Evolutionary conservation across 495 filamentous ascomycete species (phyloP).

Genomic region (Paragyromitra xinjiangensis): DNA sequence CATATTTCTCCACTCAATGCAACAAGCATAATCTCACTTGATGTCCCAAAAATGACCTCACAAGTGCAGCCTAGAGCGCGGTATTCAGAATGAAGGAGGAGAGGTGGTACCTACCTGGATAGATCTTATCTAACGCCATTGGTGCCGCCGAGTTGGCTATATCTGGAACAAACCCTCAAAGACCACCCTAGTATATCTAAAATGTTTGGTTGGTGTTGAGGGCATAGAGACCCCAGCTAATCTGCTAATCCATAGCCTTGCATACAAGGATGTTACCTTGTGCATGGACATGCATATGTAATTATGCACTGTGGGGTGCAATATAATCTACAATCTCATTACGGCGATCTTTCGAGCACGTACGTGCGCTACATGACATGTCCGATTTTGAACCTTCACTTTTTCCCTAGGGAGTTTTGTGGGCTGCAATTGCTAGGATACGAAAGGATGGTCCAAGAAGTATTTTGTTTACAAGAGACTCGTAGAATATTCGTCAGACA

Average conservation of each 20-base stretch:
- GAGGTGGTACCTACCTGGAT: background rate
- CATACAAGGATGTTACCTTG: conserved; percentile 4
- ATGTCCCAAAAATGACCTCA: background rate
- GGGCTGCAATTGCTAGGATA: background rate
- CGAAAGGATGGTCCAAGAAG: background rate
- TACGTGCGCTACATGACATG: background rate
- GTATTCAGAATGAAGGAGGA: background rate
- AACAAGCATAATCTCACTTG: background rate
- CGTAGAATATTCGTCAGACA: conserved; percentile 9
- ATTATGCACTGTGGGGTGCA: conserved; percentile 3
- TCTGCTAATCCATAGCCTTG: conserved; percentile 24
- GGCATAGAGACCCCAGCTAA: conserved; percentile 13
- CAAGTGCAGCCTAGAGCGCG: background rate
- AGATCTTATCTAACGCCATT: background rate
- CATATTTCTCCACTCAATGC: background rate
- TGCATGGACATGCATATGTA: conserved; percentile 4
- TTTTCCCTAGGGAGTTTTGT: background rate
- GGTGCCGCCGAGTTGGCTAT: background rate
- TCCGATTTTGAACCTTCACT: background rate
- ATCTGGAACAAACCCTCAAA: background rate
- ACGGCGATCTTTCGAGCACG: conserved; percentile 3
- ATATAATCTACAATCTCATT: conserved; percentile 14
- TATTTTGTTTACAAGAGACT: conserved; percentile 5
- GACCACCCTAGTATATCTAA: background rate
- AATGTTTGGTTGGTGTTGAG: conserved; percentile 6